phyloP scores from a whole-genome alignment of 2,329 filamentous ascomycete species.

The Diaporthe citri region DNA sequence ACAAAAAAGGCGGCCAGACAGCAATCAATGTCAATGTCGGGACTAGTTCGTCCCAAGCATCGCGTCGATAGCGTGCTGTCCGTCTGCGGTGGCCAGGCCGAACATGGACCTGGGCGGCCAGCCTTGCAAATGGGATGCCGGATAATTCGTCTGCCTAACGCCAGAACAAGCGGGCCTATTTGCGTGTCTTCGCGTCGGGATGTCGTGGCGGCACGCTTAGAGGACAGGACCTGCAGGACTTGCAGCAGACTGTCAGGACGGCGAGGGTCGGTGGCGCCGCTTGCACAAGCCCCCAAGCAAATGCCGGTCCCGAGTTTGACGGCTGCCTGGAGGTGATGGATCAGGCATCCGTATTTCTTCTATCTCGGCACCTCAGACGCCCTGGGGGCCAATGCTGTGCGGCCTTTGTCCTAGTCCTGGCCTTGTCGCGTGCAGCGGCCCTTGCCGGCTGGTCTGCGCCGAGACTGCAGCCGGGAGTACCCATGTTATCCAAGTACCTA shows the following conservation, averaged over 20 bases:
- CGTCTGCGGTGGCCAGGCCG: conserved; percentile 8
- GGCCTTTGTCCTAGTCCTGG: not conserved
- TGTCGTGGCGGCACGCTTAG: conserved; percentile 21
- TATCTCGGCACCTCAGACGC: not conserved
- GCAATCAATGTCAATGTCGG: not conserved
- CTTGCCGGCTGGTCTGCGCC: conserved; percentile 12
- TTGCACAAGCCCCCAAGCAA: conserved; percentile 15
- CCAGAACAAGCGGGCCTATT: conserved; percentile 20
- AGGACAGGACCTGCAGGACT: conserved; percentile 4
- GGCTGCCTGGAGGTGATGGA: conserved; percentile 31
- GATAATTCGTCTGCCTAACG: conserved; percentile 33
- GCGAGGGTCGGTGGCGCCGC: conserved; percentile 25
- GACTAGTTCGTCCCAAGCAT: conserved; percentile 24
- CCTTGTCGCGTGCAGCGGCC: not conserved
- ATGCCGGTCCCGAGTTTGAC: conserved; percentile 29
- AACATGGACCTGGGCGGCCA: conserved; percentile 27
- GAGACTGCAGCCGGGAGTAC: not conserved
- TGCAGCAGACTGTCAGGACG: not conserved
- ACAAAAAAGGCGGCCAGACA: conserved; percentile 14
- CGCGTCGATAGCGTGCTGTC: conserved; percentile 19
- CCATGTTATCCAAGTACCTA: conserved; percentile 9
- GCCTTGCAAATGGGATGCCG: conserved; percentile 28
- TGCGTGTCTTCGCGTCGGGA: conserved; percentile 16
- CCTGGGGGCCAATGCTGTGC: not conserved
- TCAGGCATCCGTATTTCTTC: conserved; percentile 23